Evolutionary conservation across 441 rosid species (phyloP), one percentile per base, ranked within the genome.

Genomic region (Pelargonium myrrhifolium): DNA sequence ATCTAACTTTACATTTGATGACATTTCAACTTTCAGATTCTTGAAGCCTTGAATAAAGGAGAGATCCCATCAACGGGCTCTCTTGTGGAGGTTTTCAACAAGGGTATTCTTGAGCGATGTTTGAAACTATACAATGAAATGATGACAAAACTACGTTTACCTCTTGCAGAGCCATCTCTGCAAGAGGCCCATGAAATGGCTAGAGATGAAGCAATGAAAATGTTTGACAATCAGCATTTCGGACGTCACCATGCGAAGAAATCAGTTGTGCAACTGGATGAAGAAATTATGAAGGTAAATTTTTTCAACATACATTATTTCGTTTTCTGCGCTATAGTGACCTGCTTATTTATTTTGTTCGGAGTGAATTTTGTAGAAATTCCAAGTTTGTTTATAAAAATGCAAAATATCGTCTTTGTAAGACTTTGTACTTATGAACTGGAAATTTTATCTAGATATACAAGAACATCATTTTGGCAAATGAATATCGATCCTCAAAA

Each of bases 1-100:
- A 0, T 45, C 67, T 15, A 15, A 47, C 65, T 71, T 3, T 0
- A 56, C 49, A 49, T 65, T 72, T n/a, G 61, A 72, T 35, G 4
- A 35, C 56, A 67, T 75, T 71, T 70, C 61, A 62, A 51, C 68
- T 80, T 82, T 71, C 86, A 94, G 99, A 94, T 94, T 74, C 87
- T 94, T 63, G 96, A 92, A 75, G 98, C 99, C 26, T 81, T 94
- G 79, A 94, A 94, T 74, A 94, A 94, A 80, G 99, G 99, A 68
- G 98, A 94, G 81, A 94, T 94, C 76, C 99, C 99, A 74, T 86
- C 99, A 62, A 94, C 99, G 17, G 99, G 99, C 71, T 94, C 98
- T 68, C 86, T 94, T 31, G 98, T 94, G 75, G 98, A 94, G 89
- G 84, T 89, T 75, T 94, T 94, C 80, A 94, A 94, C 69, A 94